Evolutionary conservation across 495 filamentous ascomycete species (phyloP), one percentile per base, ranked within the genome.

Genomic region (Penicillium pulvis): DNA sequence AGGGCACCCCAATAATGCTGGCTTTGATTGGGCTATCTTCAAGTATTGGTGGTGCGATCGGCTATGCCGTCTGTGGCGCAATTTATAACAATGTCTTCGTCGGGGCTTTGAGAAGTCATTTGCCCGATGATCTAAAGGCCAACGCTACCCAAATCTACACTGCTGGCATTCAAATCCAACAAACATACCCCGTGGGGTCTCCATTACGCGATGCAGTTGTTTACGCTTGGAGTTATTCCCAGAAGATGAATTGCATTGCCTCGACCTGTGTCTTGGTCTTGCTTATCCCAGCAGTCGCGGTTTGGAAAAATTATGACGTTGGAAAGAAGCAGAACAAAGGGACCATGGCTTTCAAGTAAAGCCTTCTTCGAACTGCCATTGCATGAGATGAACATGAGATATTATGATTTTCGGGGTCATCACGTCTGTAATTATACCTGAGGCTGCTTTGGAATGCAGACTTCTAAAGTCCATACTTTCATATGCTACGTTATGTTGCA

Each of bases 81-180:
- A 87, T 94, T 64, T 92, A 88, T 82, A 86, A 81, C 49, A 80
- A 81, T 59, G 75, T 81, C 46, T 88, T 91, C 69, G 83, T 85
- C 33, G 50, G 66, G 1, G 77, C 79, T 9, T 78, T 93, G 33
- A 44, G 51, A 31, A 56, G 57, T 10, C 61, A 55, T 52, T 65
- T 83, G 8, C 72, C 81, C 4, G 71, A 74, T 14, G 65, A 73
- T 2, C 69, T 74, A 26, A 81, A 83, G 64, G 57, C 67, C 45
- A 78, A 81, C 59, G 76, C 74, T n/a, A 77, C 76, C 44, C 71
- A 75, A 16, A 83, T 80, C 31, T 77, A 65, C 57, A 28, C 78
- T 39, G 79, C 71, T 23, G 78, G 79, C 30, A 76, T 84, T 24
- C 56, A 55, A 0, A 60, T 67, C 2, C 87, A 90, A 65, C 62